phyloP scores from a whole-genome alignment of 2,329 filamentous ascomycete genomes.

The Sarocladium brachiariae region DNA sequence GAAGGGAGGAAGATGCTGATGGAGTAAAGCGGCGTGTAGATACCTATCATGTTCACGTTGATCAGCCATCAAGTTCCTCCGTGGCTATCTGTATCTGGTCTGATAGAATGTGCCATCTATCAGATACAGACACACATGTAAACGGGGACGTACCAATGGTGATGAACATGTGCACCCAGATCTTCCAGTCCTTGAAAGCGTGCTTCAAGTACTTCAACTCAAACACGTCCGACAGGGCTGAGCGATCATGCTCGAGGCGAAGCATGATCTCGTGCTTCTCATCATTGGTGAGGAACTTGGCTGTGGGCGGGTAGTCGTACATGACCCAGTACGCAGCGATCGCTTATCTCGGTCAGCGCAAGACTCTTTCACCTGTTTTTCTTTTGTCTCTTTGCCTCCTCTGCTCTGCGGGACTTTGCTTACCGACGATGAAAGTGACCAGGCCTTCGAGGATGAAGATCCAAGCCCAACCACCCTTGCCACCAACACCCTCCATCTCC shows the following conservation, averaged over 20 bases:
- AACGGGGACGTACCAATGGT: slow-evolving; percentile 39
- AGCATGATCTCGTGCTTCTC: slow-evolving; percentile 37
- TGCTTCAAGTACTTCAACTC: slow-evolving; percentile 46
- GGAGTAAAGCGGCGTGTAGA: slow-evolving; percentile 32
- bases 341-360: no score
- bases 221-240: slow-evolving; percentile 48
- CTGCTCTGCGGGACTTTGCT: background rate
- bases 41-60: slow-evolving; percentile 29
- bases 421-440: slow-evolving; percentile 36
- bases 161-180: slow-evolving; percentile 49
- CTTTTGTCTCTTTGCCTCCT: no score
- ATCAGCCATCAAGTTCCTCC: no score
- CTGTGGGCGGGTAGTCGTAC: slow-evolving; percentile 50
- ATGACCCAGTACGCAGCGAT: slow-evolving; percentile 43
- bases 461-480: slow-evolving; percentile 63
- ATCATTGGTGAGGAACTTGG: slow-evolving; percentile 38
- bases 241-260: slow-evolving; percentile 36
- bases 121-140: no score
- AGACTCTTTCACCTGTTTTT: no score
- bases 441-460: slow-evolving; percentile 68
- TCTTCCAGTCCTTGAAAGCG: slow-evolving; percentile 48
- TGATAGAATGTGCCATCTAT: no score
- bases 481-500: slow-evolving; percentile 46
- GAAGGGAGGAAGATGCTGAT: slow-evolving; percentile 31
- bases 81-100: no score